Evolutionary conservation across 139 green algal species (phyloP), one percentile per base, ranked within the genome.

Genomic region (Tetraselmis striata): DNA sequence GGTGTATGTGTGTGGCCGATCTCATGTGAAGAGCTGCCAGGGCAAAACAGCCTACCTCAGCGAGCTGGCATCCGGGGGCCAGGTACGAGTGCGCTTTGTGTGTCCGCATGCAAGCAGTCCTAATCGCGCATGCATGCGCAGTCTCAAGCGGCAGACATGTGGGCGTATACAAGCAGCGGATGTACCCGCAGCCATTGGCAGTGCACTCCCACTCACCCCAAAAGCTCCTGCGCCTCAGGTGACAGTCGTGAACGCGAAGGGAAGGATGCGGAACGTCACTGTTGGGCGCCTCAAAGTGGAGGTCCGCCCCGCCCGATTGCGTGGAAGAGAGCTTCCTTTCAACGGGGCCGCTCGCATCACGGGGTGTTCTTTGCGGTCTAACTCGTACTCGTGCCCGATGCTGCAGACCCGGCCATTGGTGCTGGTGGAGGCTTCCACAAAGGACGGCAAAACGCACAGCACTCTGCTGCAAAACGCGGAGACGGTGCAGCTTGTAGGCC

Each of bases 381-480:
- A n/a, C n/a, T n/a, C n/a, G n/a, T n/a, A n/a, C n/a, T n/a, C n/a
- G n/a, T n/a, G n/a, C n/a, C n/a, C n/a, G n/a, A n/a, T n/a, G 77
- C 82, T 79, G 80, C 24, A 31, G 28, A 23, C 1, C 2, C 23
- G 30, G 0, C 28, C 25, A 24, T 22, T 25, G 91, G 86, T 95
- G 22, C 80, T 97, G 59, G 87, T 97, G 26, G 90, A 95, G 80
- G 89, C 88, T 0, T 77, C 86, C 78, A 91, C 87, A 1, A 31
- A 31, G 18, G 90, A 92, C 28, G 90, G 88, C 29, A 78, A 86
- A 22, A 58, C 29, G 24, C 84, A 91, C 79, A 92, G 87, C 76
- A 84, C 94, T 2, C 81, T 98, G 29, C 88, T 98, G 77, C 94
- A 98, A 81, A 98, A 98, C 81, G 95, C 95, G 1, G 95, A 98